Percentiles rank a stretch among this genome's conserved stretches.
Evolutionary conservation across 352 stramenopile species (phyloP).

Genomic region (Globisporangium alternatum): DNA sequence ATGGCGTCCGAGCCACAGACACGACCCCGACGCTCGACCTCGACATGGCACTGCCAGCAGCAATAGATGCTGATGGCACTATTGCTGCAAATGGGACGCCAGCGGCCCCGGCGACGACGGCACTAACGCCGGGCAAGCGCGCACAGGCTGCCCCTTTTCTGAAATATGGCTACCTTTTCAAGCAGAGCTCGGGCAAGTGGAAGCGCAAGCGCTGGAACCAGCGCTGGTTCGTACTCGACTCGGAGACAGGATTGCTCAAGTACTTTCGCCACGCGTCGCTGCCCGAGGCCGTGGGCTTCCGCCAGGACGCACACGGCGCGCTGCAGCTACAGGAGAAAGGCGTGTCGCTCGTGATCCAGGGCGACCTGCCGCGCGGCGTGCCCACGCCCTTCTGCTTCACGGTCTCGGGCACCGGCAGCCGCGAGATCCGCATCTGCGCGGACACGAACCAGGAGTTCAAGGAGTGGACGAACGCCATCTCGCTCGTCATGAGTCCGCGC

Average conservation of each 20-base stretch:
- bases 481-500: conserved; percentile 54
- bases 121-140: conserved; percentile 4
- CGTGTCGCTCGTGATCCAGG: conserved; percentile 67
- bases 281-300: conserved; percentile 44
- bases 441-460: conserved; percentile 70
- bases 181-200: conserved; percentile 79
- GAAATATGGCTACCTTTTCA: conserved; percentile 65
- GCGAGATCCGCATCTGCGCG: conserved; percentile 55
- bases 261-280: conserved; percentile 75
- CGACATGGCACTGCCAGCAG: not conserved
- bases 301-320: conserved; percentile 57
- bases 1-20: not conserved
- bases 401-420: conserved; percentile 33
- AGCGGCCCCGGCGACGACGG: not conserved
- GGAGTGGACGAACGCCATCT: conserved; percentile 75
- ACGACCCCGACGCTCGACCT: not conserved
- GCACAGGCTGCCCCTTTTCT: conserved; percentile 18
- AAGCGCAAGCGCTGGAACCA: conserved; percentile 80
- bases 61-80: not conserved
- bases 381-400: conserved; percentile 83
- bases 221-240: conserved; percentile 77
- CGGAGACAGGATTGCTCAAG: conserved; percentile 52
- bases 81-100: not conserved
- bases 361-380: conserved; percentile 60
- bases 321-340: conserved; percentile 45